phyloP scores from a whole-genome alignment of 441 rosid species.

The Bocquillonia castaneifolia region DNA sequence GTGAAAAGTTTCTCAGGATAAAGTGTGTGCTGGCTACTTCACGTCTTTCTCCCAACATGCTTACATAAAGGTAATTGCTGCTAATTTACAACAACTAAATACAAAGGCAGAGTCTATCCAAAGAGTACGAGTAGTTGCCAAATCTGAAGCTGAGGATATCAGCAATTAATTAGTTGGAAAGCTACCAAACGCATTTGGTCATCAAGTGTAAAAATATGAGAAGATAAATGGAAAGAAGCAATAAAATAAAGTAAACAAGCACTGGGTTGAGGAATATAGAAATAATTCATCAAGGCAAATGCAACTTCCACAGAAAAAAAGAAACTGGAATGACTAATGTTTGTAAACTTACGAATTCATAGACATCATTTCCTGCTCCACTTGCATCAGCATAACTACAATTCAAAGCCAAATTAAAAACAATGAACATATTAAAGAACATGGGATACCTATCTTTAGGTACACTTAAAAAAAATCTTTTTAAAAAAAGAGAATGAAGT shows the following conservation, averaged over 20 bases:
- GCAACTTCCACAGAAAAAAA: not conserved
- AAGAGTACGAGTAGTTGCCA: not conserved
- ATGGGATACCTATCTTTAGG: no score
- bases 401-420: slow-evolving; percentile 8
- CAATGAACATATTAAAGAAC: slow-evolving; percentile 2
- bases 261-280: not conserved
- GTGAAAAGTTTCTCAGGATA: not conserved
- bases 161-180: not conserved
- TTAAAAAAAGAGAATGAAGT: not conserved
- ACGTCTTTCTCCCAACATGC: not conserved
- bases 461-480: not conserved
- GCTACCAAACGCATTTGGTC: not conserved
- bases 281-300: not conserved
- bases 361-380: slow-evolving; percentile 83
- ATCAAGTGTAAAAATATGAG: not conserved
- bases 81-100: not conserved
- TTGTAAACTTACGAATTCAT: slow-evolving; percentile 65
- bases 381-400: slow-evolving; percentile 79
- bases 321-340: not conserved
- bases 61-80: not conserved
- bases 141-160: not conserved
- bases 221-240: not conserved
- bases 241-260: not conserved
- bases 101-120: not conserved
- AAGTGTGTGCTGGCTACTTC: not conserved